Base-by-base conservation (phyloP, 1,139 yeast genomes). In the Taiozyma onychis region DNA sequence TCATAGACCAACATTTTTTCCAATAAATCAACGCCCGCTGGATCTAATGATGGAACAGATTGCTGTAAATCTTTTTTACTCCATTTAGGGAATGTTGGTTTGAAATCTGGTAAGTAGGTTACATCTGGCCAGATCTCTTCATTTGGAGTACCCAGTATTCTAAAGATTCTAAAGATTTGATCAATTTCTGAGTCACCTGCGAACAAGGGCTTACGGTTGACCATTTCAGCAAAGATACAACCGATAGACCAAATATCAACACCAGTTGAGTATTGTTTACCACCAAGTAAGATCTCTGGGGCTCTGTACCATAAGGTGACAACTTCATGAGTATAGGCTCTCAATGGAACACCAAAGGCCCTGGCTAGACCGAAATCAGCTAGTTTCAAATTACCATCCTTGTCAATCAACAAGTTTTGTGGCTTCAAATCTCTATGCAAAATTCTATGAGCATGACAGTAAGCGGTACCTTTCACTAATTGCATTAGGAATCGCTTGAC, bases 191-290 rank as follows among this genome's bases (percentile, higher is more conserved):
- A 88, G 69, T 93, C 99, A 32, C 99, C 99, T 2, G 98, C 96
- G 72, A 93, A 93, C 48, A 93, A 71, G 10, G 99, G 98, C 68
- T 89, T 89, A 56, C 99, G 78, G 65, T 91, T 89, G 60, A 95
- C 93, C 98, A 93, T 91, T 68, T 93, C 99, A 6, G 98, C 99
- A 71, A 95, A 93, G 51, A 93, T 93, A 69, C 98, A 91, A 24
- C 99, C 99, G 52, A 90, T 88, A 18, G 97, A 88, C 99, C 99
- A 93, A 85, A 95, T 90, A 67, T 93, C 99, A 47, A 93, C 98
- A 28, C 98, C 98, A 0, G 98, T 93, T 47, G 97, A 88, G 69
- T 93, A 93, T 68, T 93, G 98, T 59, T 95, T 89, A 26, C 98
- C 97, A 34, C 99, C 99, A 41, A 93, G 76, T 57, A 93, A 75